Evolutionary conservation across 2,329 filamentous ascomycete species (phyloP).

Genomic region (Alternaria metachromatica): DNA sequence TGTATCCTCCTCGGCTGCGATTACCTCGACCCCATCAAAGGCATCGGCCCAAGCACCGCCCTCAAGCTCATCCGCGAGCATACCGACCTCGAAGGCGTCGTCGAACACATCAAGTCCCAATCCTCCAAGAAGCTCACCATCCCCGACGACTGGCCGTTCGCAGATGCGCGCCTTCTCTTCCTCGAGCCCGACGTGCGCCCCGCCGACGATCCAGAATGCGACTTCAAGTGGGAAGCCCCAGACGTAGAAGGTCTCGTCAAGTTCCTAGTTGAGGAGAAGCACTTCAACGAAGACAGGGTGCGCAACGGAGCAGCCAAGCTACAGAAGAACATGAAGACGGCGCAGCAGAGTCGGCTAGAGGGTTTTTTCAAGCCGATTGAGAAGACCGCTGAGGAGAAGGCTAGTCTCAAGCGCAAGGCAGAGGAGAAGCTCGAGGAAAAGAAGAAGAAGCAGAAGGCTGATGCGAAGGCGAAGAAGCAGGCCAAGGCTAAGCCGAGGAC

Average conservation of each 20-base stretch:
- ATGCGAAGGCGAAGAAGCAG: constrained; percentile 94
- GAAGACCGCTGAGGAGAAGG: constrained; percentile 86
- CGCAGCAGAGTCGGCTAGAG: constrained; percentile 88
- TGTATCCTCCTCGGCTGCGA: constrained; percentile 98
- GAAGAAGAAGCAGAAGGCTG: constrained; percentile 94
- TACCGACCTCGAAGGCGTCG: constrained; percentile 83
- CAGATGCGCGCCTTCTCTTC: constrained; percentile 90
- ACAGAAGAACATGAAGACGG: constrained; percentile 88
- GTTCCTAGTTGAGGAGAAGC: constrained; percentile 92
- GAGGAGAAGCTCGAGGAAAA: constrained; percentile 90
- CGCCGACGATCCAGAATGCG: constrained; percentile 84
- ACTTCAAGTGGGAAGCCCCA: constrained; percentile 97
- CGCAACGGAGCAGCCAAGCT: constrained; percentile 77
- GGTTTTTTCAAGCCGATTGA: constrained; percentile 96
- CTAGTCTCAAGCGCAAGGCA: constrained; percentile 86
- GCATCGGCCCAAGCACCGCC: constrained; percentile 89
- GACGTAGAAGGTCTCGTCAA: constrained; percentile 89
- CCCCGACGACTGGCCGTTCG: constrained; percentile 96
- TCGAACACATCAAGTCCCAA: constrained; percentile 79
- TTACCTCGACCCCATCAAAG: constrained; percentile 95
- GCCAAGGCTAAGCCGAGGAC: constrained; percentile 78
- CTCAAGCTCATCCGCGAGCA: constrained; percentile 94
- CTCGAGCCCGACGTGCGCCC: constrained; percentile 85
- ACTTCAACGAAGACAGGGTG: constrained; percentile 95
- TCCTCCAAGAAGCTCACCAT: constrained; percentile 73